phyloP scores from a whole-genome alignment of 495 filamentous ascomycete species.

The Gamarada debralockiae region DNA sequence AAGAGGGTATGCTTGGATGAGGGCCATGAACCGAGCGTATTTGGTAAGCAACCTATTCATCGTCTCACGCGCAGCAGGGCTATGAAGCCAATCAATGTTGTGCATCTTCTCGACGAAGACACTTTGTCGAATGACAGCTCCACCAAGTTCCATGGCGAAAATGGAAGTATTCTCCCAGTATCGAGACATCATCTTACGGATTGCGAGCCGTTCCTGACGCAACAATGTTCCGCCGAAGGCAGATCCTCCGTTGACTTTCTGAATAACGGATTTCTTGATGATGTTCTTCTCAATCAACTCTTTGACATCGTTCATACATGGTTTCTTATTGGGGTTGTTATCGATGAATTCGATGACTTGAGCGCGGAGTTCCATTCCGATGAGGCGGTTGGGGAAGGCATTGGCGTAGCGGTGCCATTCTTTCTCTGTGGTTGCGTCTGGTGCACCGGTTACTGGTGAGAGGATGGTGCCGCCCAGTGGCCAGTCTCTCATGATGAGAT shows the following conservation, averaged over 20 bases:
- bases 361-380: slow-evolving; percentile 37
- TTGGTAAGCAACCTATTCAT: slow-evolving; percentile 65
- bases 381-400: slow-evolving; percentile 59
- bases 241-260: slow-evolving; percentile 11
- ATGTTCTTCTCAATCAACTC: slow-evolving; percentile 40
- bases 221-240: slow-evolving; percentile 6
- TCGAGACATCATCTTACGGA: slow-evolving; percentile 71
- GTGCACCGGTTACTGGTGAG: slow-evolving; percentile 32
- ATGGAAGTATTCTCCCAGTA: slow-evolving; percentile 74
- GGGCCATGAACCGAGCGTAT: slow-evolving; percentile 63
- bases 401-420: slow-evolving; percentile 25
- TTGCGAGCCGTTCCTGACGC: slow-evolving; percentile 39
- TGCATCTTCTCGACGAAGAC: slow-evolving; percentile 82
- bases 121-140: slow-evolving; percentile 77
- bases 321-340: slow-evolving; percentile 17
- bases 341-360: slow-evolving; percentile 29
- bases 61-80: slow-evolving; percentile 56
- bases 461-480: slow-evolving; percentile 54
- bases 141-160: slow-evolving; percentile 71
- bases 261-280: slow-evolving; percentile 15
- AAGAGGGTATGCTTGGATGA: slow-evolving; percentile 54
- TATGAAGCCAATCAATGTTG: slow-evolving; percentile 73
- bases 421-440: slow-evolving; percentile 13
- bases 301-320: slow-evolving; percentile 40
- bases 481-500: slow-evolving; percentile 25